Percentiles rank a stretch among this genome's conserved stretches.
phyloP scores from a whole-genome alignment of 345 rosid species.

The Euclidium syriacum region DNA sequence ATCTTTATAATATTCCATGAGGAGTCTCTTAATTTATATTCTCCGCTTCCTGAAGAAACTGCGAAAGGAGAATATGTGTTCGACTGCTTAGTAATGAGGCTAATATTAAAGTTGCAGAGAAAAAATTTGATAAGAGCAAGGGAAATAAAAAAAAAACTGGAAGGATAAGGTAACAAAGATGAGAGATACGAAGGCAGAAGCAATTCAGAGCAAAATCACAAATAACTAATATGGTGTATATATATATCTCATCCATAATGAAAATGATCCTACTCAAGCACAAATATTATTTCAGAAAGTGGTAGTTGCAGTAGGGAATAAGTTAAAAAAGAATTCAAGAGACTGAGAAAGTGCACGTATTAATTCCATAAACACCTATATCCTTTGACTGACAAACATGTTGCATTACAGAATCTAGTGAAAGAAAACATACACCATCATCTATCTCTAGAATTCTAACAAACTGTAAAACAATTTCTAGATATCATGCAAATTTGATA shows the following conservation, averaged over 20 bases:
- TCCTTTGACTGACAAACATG: neutral
- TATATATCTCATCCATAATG: neutral
- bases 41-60: neutral
- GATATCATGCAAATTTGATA: neutral
- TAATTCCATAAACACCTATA: neutral
- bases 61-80: too few species aligned
- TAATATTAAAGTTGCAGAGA: too few species aligned
- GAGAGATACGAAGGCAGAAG: neutral
- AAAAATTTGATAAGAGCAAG: neutral
- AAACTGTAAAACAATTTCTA: neutral
- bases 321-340: neutral
- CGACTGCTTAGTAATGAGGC: too few species aligned
- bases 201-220: neutral
- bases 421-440: neutral
- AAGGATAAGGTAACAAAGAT: too few species aligned
- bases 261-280: neutral
- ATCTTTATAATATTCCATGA: conserved; percentile 56
- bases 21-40: neutral
- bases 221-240: too few species aligned
- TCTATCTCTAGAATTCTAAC: neutral
- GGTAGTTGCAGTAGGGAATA: too few species aligned
- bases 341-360: neutral
- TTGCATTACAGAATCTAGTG: neutral
- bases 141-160: neutral
- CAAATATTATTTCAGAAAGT: too few species aligned